Evolutionary conservation across 495 filamentous ascomycete genomes (phyloP), one percentile per base, ranked within the genome.

Genomic region (Penicillium lagena): DNA sequence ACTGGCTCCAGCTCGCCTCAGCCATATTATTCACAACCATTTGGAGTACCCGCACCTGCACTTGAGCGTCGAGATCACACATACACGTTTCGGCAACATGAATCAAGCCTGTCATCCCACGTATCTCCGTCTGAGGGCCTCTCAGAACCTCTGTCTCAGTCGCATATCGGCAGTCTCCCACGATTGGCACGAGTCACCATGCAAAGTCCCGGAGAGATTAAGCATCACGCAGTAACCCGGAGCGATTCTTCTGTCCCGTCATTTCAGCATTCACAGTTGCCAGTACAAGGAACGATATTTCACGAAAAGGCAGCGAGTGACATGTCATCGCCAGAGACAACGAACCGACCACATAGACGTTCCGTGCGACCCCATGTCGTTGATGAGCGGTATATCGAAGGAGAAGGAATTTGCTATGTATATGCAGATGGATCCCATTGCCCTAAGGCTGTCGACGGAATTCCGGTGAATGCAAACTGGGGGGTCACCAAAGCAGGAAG

Each of bases 401-500:
- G 86, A 10, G 86, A 95, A 59, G 89, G 89, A 1, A 55, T 84
- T 42, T 93, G 85, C 62, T 94, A 89, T 58, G 79, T 94, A 43
- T 95, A 93, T 60, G 87, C 93, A 45, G 89, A 93, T 56, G 87
- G 87, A 35, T 83, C 81, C 27, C 83, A 84, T 51, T 90, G 87
- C 64, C 87, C 86, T 44, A 88, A 87, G 45, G 68, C 85, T 33
- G 87, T 96, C 38, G 87, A 93, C 52, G 90, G 89, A 6, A 82
- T 93, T 49, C 75, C 75, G 1, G 89, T 96, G 35, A 96, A 95
- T 63, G 86, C 89, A 1, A 83, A 87, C 49, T 96, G 90, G 90
- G 89, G 90, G 1, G 78, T 94, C 17, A 96, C 90, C 15, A 96
- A 95, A 60, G 90, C 89, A 3, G 89, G 89, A 9, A 95, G 91